Conservation (phyloP, 495 filamentous ascomycete species). For the Aspergillus nidulans region DNA sequence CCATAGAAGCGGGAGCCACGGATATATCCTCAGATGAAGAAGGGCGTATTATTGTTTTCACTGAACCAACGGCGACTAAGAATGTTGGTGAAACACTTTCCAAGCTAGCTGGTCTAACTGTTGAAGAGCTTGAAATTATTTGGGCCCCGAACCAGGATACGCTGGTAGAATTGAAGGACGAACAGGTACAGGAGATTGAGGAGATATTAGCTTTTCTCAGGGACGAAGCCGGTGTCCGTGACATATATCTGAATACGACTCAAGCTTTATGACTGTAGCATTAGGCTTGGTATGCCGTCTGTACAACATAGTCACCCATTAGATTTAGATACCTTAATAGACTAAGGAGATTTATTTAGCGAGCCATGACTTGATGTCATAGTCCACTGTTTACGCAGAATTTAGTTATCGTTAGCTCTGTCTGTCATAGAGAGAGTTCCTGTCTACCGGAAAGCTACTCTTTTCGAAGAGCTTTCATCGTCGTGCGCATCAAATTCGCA, state of each 20-base stretch:
- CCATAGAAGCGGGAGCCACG: conserved; percentile 78
- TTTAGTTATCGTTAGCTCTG: neutral
- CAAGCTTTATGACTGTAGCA: conserved; percentile 20
- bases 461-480: conserved; percentile 66
- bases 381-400: neutral
- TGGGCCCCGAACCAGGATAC: conserved; percentile 84
- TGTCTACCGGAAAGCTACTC: conserved; percentile 15
- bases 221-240: conserved; percentile 61
- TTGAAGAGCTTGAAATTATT: conserved; percentile 71
- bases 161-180: conserved; percentile 51
- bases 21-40: conserved; percentile 72
- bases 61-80: conserved; percentile 65
- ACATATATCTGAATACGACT: conserved; percentile 60
- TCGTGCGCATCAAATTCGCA: conserved; percentile 71
- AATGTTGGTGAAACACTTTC: conserved; percentile 59
- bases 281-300: neutral
- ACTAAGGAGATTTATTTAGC: neutral
- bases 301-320: conserved; percentile 13
- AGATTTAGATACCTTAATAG: neutral
- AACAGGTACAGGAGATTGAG: conserved; percentile 51
- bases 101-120: conserved; percentile 53
- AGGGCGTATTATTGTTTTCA: conserved; percentile 67
- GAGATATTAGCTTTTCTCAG: conserved; percentile 36
- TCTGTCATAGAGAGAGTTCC: neutral
- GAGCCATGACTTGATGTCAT: neutral